Percentiles rank a stretch among this genome's conserved stretches.
These are phyloP conservation scores for Verticillium isaacii DNA, from an alignment of 2,329 filamentous ascomycete species.

Conservation along the genomic window DNA sequence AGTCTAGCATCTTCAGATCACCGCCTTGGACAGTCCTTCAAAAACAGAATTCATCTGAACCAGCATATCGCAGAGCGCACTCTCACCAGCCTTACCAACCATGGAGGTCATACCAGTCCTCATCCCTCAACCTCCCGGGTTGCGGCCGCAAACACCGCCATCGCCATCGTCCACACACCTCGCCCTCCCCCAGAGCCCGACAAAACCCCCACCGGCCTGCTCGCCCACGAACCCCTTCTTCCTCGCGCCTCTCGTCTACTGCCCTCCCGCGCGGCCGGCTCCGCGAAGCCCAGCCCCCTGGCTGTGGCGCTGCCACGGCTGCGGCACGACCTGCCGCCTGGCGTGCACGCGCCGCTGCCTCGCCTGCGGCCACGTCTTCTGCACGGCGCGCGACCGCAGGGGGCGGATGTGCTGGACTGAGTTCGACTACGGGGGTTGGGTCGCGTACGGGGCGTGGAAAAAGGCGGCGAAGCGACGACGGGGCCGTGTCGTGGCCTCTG, in stretches of 20 bases:
- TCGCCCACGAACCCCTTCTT: background rate
- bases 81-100: background rate
- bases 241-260: background rate
- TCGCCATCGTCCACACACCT: background rate
- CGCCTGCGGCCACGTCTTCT: conserved; percentile 19
- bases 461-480: conserved; percentile 6
- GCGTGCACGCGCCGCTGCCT: conserved; percentile 31
- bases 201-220: background rate
- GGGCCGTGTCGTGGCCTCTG: conserved; percentile 8
- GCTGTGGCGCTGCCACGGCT: conserved; percentile 28
- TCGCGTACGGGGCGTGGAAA: conserved; percentile 20
- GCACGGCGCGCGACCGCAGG: background rate
- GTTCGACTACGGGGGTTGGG: conserved; percentile 30
- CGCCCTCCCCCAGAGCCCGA: background rate
- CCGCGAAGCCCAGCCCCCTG: conserved; percentile 15
- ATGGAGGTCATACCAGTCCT: background rate
- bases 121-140: background rate
- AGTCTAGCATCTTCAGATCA: too few relatives aligned
- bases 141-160: background rate
- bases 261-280: background rate
- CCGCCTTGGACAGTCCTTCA: too few relatives aligned
- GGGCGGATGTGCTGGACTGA: conserved; percentile 17
- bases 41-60: too few relatives aligned
- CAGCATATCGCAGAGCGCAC: too few relatives aligned
- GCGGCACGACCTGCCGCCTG: conserved; percentile 20